Evolutionary conservation across 257 asterid species (phyloP).

Genomic region (Paulownia fortunei): DNA sequence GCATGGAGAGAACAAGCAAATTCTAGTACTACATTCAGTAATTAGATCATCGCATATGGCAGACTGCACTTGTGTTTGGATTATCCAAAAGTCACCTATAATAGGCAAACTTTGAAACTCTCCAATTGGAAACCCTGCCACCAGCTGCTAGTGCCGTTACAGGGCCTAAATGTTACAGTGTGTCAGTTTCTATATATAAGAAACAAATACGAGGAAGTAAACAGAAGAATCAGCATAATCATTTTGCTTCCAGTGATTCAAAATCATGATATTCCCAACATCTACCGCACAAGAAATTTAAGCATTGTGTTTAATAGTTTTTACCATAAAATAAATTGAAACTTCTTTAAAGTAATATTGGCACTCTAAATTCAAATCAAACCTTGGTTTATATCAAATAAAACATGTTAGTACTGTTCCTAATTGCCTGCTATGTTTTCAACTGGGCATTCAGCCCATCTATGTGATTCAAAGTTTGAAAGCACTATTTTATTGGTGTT

Average conservation of each 20-base stretch:
- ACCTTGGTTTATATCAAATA: not conserved
- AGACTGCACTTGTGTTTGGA: not conserved
- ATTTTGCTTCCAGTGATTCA: not conserved
- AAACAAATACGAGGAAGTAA: not conserved
- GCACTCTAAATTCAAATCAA: not conserved
- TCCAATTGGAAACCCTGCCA: not conserved
- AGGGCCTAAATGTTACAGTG: not conserved
- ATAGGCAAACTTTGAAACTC: not conserved
- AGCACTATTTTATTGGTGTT: constrained; percentile 31
- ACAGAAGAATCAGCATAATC: not conserved
- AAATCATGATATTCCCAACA: not conserved
- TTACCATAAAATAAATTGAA: not conserved
- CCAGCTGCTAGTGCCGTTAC: not conserved
- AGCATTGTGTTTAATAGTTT: not conserved
- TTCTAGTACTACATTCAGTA: not conserved
- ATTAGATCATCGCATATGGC: not conserved
- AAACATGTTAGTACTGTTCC: not conserved
- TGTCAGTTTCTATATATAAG: not conserved
- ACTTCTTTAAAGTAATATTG: not conserved
- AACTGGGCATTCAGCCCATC: not conserved
- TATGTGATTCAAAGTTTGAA: constrained; percentile 24
- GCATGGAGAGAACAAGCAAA: not conserved
- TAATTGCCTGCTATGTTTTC: not conserved
- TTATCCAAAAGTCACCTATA: not conserved
- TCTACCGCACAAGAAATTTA: not conserved